A percentile compares a stretch with the other conserved stretches of the same genome.
Conservation (phyloP, 2,329 filamentous ascomycete genomes). For the Claviceps sorghi region DNA sequence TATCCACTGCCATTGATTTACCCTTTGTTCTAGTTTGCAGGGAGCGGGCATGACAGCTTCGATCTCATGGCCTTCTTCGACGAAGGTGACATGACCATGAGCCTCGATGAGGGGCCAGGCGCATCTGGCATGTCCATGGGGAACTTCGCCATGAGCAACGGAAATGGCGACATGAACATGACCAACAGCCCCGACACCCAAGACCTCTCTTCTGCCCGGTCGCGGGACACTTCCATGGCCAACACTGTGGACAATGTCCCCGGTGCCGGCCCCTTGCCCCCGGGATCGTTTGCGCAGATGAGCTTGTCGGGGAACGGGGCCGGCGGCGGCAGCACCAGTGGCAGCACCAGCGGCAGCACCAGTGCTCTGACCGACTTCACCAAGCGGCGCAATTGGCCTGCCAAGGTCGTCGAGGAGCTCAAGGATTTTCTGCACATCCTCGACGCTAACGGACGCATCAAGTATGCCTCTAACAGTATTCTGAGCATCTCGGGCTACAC, state of each 20-base stretch:
- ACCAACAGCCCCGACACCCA: conserved; percentile 10
- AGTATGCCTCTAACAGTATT: conserved; percentile 73
- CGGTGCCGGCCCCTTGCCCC: conserved; percentile 28
- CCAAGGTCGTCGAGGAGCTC: conserved; percentile 77
- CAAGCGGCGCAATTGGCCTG: conserved; percentile 62
- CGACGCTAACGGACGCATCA: conserved; percentile 67
- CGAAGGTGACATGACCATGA: conserved; percentile 28
- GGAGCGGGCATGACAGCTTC: conserved; percentile 16
- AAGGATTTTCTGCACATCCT: conserved; percentile 81
- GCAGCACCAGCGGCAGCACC: not conserved
- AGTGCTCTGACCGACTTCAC: conserved; percentile 43
- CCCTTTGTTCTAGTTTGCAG: conserved; percentile 2
- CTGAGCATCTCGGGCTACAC: conserved; percentile 62
- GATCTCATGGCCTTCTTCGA: conserved; percentile 32
- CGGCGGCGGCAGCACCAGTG: not conserved
- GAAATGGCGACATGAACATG: conserved; percentile 8
- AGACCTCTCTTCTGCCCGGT: conserved; percentile 14
- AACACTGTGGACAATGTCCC: conserved; percentile 23
- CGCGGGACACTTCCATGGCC: conserved; percentile 20
- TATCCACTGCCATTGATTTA: not conserved
- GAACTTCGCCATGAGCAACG: conserved; percentile 10
- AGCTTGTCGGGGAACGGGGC: conserved; percentile 13
- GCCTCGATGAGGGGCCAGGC: conserved; percentile 23
- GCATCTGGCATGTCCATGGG: conserved; percentile 7
- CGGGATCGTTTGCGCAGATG: conserved; percentile 21